These are phyloP conservation scores for Saraca asoca DNA, from an alignment of 331 rosid species.

Conservation along the genomic window DNA sequence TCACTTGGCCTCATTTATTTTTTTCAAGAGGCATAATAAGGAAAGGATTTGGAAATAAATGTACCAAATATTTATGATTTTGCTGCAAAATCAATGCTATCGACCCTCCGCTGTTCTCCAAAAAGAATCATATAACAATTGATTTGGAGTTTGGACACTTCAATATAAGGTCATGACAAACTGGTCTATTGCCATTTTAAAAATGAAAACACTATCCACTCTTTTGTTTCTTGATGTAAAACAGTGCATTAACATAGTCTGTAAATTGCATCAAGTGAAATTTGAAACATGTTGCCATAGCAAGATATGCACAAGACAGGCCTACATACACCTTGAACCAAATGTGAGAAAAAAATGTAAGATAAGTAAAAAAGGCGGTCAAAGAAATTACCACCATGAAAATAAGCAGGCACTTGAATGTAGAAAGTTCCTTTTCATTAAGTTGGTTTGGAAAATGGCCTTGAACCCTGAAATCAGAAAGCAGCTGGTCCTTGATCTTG, in stretches of 20 bases:
- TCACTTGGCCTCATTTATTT: conserved; percentile 4
- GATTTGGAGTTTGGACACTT: conserved; percentile 23
- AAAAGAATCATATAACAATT: conserved; percentile 21
- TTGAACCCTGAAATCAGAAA: conserved; percentile 55
- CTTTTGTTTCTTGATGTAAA: conserved; percentile 46
- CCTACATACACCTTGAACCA: conserved; percentile 75
- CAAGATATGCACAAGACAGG: conserved; percentile 76
- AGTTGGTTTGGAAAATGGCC: conserved; percentile 67
- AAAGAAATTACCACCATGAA: conserved; percentile 44
- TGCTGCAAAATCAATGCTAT: neutral
- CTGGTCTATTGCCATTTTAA: conserved; percentile 24
- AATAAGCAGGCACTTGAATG: conserved; percentile 55
- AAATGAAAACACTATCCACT: conserved; percentile 34
- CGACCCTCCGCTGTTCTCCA: neutral
- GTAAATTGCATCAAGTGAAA: conserved; percentile 55
- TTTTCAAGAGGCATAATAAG: neutral
- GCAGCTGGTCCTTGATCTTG: conserved; percentile 71
- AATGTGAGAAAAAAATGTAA: conserved; percentile 63
- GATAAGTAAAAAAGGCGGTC: conserved; percentile 59
- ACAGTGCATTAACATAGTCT: conserved; percentile 49
- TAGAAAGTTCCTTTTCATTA: conserved; percentile 58
- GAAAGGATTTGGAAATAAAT: conserved; percentile 2
- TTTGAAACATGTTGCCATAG: conserved; percentile 61
- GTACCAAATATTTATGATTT: conserved; percentile 21
- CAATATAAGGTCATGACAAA: conserved; percentile 33